These are phyloP conservation scores for Fraxinus nigra DNA, from an alignment of 305 asterid genomes.

Conservation along the genomic window DNA sequence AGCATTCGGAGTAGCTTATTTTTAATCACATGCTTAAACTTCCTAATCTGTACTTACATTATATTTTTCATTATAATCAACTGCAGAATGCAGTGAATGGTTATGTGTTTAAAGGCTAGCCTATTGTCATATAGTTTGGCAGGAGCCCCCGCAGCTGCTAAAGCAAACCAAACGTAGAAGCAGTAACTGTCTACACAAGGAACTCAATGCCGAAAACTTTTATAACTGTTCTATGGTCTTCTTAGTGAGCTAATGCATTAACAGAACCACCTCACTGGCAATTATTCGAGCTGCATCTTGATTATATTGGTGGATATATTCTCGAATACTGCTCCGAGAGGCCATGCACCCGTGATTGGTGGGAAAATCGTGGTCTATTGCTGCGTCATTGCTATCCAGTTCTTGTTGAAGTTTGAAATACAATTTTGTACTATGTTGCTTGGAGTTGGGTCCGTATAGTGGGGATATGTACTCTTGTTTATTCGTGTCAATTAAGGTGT, in stretches of 20 bases:
- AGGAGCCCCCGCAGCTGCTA: slow-evolving; percentile 53
- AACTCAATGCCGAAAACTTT: not conserved
- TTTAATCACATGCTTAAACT: slow-evolving; percentile 2
- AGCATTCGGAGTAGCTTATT: not conserved
- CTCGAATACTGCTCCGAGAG: not conserved
- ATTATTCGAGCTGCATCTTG: not conserved
- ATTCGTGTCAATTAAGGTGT: too few species aligned
- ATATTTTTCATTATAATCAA: not conserved
- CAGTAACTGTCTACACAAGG: not conserved
- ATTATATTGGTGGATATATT: not conserved
- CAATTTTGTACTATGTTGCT: not conserved
- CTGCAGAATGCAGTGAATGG: slow-evolving; percentile 83
- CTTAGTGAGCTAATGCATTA: not conserved
- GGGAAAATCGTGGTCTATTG: not conserved
- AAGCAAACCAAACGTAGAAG: slow-evolving; percentile 29
- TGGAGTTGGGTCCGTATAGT: not conserved
- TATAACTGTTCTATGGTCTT: not conserved
- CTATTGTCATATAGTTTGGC: slow-evolving; percentile 85
- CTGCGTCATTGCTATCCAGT: too few species aligned
- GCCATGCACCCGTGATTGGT: too few species aligned
- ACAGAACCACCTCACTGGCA: not conserved
- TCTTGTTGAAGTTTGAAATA: not conserved
- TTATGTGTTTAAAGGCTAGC: slow-evolving; percentile 77
- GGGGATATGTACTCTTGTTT: not conserved
- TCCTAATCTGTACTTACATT: not conserved